phyloP scores from a whole-genome alignment of 306 rosid genomes.

The Prunus kanzakura region DNA sequence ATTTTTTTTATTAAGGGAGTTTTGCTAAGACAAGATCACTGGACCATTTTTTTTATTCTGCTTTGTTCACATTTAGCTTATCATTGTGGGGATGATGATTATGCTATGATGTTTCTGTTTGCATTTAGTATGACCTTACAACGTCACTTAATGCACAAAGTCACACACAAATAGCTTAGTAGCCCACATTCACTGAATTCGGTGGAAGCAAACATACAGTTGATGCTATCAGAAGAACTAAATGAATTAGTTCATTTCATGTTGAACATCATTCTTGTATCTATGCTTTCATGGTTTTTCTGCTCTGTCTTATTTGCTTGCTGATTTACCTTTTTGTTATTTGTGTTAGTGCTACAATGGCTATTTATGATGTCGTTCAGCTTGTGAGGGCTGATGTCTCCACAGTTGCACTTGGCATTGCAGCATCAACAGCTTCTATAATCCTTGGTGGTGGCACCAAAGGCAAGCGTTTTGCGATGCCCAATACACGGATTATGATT shows the following conservation, averaged over 20 bases:
- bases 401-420: constrained; percentile 83
- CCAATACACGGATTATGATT: constrained; percentile 88
- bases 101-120: neutral
- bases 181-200: neutral
- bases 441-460: constrained; percentile 94
- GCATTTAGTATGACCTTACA: neutral
- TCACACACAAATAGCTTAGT: neutral
- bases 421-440: constrained; percentile 91
- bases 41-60: neutral
- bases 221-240: neutral
- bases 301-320: neutral
- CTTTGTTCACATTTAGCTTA: neutral
- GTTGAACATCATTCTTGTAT: neutral
- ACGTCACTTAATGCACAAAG: neutral
- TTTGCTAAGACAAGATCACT: neutral
- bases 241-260: neutral
- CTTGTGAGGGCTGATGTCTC: constrained; percentile 99
- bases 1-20: neutral
- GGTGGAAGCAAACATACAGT: neutral
- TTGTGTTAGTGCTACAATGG: constrained; percentile 78
- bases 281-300: constrained; percentile 10
- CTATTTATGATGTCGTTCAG: constrained; percentile 78
- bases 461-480: constrained; percentile 98
- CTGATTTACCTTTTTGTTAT: constrained; percentile 38
- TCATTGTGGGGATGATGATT: neutral